Evolutionary conservation across 129 eudicot species (phyloP), one percentile per base, ranked within the genome.

Genomic region (Cynara cardunculus): DNA sequence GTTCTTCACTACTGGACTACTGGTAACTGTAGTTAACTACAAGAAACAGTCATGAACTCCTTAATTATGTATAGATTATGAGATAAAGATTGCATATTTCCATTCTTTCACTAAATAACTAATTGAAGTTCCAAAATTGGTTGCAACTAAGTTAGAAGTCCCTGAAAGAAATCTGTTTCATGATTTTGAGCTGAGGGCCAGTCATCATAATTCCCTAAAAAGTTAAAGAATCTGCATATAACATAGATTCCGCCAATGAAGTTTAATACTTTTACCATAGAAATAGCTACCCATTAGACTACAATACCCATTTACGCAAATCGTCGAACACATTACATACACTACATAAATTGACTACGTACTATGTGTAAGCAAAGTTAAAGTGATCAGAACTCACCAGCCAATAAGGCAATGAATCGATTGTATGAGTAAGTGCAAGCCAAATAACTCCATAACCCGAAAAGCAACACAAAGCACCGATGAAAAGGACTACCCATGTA

Each of bases 381-480:
- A 18, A 72, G 18, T 7, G 11, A 66, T 5, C 62, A 65, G n/a
- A 21, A 73, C 44, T 73, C 25, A 89, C 92, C 92, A 89, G 78
- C 92, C 92, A 89, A 69, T 78, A 86, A 67, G 92, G 90, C 78
- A 86, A 71, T 37, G 73, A 53, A 0, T 53, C 59, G 56, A 89
- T 86, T 32, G 90, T 89, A 1, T 78, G 69, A 37, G 81, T 84
- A 25, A 89, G 78, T 34, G 87, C 86, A 79, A 89, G 92, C 92
- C 93, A 89, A 25, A 89, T 89, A 70, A 89, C 87, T 5, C 93
- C 93, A 87, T 89, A 89, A 16, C 93, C 93, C 37, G 78, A 74
- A 41, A 89, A 87, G 46, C 90, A 87, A 62, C 81, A 74, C 39
- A 85, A 24, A 71, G 89, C 67, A 6, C 93, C 93, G 39, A 87